Percentiles rank a stretch among this genome's conserved stretches.
These are phyloP conservation scores for Leptomonas pyrrhocoris DNA, from an alignment of 208 protist genomes.

Conservation along the genomic window DNA sequence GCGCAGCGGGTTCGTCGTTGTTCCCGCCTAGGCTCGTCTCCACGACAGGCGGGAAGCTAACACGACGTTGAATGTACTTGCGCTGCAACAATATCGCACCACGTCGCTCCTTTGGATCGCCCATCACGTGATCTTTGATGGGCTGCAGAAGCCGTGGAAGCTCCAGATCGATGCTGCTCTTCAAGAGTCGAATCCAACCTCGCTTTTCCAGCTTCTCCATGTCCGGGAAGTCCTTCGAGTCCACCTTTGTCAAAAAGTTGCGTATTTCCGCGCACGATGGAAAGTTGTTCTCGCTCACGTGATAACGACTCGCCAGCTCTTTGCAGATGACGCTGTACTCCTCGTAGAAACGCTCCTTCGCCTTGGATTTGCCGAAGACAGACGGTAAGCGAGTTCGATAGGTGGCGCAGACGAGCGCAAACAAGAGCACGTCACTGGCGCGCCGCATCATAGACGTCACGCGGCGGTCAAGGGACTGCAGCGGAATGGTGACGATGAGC, in stretches of 20 bases:
- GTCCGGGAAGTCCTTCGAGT: constrained; percentile 52
- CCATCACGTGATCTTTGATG: constrained; percentile 53
- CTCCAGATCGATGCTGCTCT: constrained; percentile 59
- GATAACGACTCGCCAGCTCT: constrained; percentile 55
- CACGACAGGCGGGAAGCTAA: not conserved
- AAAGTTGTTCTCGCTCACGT: constrained; percentile 60
- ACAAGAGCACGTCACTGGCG: constrained; percentile 79
- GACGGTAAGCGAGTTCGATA: constrained; percentile 63
- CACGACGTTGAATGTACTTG: constrained; percentile 15
- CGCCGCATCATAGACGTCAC: constrained; percentile 91
- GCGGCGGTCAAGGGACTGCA: constrained; percentile 85
- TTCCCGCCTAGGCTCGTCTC: not conserved
- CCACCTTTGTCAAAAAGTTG: constrained; percentile 45
- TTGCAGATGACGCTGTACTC: constrained; percentile 57
- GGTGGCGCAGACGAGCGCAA: constrained; percentile 79
- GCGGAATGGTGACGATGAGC: constrained; percentile 81
- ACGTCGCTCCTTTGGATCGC: constrained; percentile 55
- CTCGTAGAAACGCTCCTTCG: constrained; percentile 57
- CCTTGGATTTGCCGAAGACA: constrained; percentile 89
- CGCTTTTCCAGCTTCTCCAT: constrained; percentile 66
- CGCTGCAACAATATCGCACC: constrained; percentile 21
- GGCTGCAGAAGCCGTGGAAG: constrained; percentile 77
- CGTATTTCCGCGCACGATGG: constrained; percentile 36
- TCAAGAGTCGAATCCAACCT: constrained; percentile 52
- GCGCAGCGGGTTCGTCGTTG: not conserved